phyloP scores from a whole-genome alignment of 169 alveolate genomes.

The Eimeria zaria region DNA sequence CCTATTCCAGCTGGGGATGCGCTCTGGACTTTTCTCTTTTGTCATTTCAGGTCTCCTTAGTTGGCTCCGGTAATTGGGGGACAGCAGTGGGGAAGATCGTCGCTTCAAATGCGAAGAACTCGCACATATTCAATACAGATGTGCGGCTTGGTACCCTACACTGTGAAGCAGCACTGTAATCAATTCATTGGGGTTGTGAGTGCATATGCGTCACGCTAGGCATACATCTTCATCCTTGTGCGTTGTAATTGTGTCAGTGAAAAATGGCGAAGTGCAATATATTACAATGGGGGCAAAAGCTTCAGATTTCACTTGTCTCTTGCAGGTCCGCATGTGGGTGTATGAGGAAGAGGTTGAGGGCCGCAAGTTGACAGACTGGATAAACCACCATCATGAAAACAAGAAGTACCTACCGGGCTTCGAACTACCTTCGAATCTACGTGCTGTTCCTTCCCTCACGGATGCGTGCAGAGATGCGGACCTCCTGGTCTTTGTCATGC shows the following conservation, averaged over 20 bases:
- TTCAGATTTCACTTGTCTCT: background rate
- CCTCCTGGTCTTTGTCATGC: conserved; percentile 93
- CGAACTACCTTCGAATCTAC: conserved; percentile 93
- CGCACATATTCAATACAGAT: conserved; percentile 81
- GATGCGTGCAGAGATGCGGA: conserved; percentile 94
- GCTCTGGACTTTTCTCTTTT: background rate
- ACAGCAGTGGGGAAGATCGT: conserved; percentile 92
- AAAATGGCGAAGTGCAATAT: background rate
- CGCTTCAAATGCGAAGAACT: conserved; percentile 84
- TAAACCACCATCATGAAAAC: conserved; percentile 94
- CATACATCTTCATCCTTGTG: background rate
- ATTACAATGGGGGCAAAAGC: background rate
- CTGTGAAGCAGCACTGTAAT: background rate
- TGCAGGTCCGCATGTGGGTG: conserved; percentile 94
- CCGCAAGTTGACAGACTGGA: conserved; percentile 92
- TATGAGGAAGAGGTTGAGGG: conserved; percentile 94
- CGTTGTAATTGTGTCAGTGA: background rate
- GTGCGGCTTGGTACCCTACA: conserved; percentile 41
- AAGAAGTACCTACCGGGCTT: conserved; percentile 94
- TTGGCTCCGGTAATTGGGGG: conserved; percentile 96
- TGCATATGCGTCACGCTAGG: background rate
- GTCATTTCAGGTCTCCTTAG: conserved; percentile 89
- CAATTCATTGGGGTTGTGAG: background rate
- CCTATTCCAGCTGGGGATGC: background rate
- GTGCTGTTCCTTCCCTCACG: conserved; percentile 93